A percentile compares a stretch with the other conserved stretches of the same genome.
Conservation (phyloP, 495 filamentous ascomycete genomes). For the Xeromyces bisporus region DNA sequence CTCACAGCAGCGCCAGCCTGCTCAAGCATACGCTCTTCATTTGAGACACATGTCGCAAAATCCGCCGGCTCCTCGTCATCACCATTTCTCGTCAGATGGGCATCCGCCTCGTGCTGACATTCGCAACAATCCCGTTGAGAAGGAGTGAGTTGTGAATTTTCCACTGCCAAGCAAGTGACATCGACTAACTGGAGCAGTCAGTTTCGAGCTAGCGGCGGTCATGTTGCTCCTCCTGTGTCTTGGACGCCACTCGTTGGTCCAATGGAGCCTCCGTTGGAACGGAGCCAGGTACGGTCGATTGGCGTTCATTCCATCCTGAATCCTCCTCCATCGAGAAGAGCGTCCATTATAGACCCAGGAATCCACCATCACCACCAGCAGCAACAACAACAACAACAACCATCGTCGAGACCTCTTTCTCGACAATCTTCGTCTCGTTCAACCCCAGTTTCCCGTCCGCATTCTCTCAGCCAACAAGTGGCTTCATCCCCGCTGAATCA, state of each 20-base stretch:
- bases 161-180: too few species aligned
- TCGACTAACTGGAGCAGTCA: too few species aligned
- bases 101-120: too few species aligned
- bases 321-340: conserved; percentile 7
- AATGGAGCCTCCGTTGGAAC: conserved; percentile 22
- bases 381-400: too few species aligned
- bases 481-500: conserved; percentile 23
- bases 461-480: conserved; percentile 12
- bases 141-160: too few species aligned
- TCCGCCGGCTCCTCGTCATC: conserved; percentile 16
- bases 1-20: conserved; percentile 11
- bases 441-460: conserved; percentile 5
- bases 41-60: conserved; percentile 35
- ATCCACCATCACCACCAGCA: too few species aligned
- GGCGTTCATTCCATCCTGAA: conserved; percentile 37
- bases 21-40: conserved; percentile 15
- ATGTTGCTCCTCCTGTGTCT: conserved; percentile 10
- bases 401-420: too few species aligned
- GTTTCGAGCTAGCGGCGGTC: conserved; percentile 1
- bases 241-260: conserved; percentile 25
- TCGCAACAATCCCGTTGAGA: too few species aligned
- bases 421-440: conserved; percentile 1
- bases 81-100: too few species aligned
- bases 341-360: background rate
- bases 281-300: conserved; percentile 25